Conservation (phyloP, 2,329 filamentous ascomycete species). For the Erysiphe pulchra region DNA sequence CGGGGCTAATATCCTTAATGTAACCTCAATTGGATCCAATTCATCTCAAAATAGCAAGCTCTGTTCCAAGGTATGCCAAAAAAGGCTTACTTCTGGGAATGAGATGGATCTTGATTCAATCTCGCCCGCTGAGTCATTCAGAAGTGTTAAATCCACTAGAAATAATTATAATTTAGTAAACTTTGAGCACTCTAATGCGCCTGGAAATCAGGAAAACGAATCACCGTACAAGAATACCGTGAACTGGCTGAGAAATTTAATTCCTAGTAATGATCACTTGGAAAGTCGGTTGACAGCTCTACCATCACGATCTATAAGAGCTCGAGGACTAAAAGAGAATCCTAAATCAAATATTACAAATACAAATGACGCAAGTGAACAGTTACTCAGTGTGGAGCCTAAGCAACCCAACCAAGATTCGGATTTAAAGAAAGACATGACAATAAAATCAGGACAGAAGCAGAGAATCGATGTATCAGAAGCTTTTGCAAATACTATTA, state of each 20-base stretch:
- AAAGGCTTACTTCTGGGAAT: conserved; percentile 1
- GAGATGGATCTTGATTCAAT: conserved; percentile 3
- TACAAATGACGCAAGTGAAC: conserved; percentile 1
- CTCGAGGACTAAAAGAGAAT: conserved; percentile 2
- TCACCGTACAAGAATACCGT: conserved; percentile 4
- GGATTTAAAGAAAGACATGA: not conserved
- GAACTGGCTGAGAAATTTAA: conserved; percentile 10
- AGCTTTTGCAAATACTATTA: conserved; percentile 14
- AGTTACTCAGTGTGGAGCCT: conserved; percentile 4
- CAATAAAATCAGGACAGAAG: not conserved
- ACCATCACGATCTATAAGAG: conserved; percentile 6
- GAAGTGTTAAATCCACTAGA: not conserved
- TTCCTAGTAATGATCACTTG: conserved; percentile 8
- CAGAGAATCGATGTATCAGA: conserved; percentile 5
- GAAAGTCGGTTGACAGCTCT: conserved; percentile 10
- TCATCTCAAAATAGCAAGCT: conserved; percentile 1
- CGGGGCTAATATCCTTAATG: conserved; percentile 2
- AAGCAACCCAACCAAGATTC: not conserved
- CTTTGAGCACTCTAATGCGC: not conserved
- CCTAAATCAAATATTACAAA: conserved; percentile 2
- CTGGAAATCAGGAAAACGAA: not conserved
- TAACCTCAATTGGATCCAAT: too few relatives aligned
- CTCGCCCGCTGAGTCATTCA: conserved; percentile 4
- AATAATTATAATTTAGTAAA: not conserved
- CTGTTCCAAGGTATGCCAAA: not conserved